Conservation (phyloP, 2,329 filamentous ascomycete species). For the Decorospora gaudefroyi region DNA sequence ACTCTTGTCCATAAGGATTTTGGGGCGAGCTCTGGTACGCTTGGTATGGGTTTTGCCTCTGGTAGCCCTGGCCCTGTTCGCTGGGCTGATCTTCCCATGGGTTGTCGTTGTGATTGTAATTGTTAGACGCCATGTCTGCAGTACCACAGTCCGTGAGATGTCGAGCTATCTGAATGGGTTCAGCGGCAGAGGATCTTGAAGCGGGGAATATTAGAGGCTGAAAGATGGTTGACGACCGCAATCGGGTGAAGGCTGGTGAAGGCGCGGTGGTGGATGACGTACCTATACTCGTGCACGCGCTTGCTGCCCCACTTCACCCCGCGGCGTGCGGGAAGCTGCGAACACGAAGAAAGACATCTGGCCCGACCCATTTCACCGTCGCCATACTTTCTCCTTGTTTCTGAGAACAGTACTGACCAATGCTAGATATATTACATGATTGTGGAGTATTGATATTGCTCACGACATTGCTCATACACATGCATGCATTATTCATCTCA, state of each 20-base stretch:
- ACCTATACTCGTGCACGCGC: conserved; percentile 14
- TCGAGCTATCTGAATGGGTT: not conserved
- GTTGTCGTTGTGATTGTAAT: conserved; percentile 26
- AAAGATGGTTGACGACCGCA: conserved; percentile 13
- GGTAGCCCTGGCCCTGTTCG: conserved; percentile 22
- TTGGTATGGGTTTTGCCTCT: conserved; percentile 30
- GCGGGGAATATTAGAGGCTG: conserved; percentile 21
- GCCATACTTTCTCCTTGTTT: too few species aligned
- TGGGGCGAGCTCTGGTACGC: conserved; percentile 26
- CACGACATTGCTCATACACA: too few species aligned
- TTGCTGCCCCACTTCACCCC: conserved; percentile 17
- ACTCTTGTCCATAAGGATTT: conserved; percentile 21
- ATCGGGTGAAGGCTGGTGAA: conserved; percentile 4
- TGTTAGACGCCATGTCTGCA: conserved; percentile 25
- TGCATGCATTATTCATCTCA: too few species aligned
- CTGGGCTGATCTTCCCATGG: conserved; percentile 32
- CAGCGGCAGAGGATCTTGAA: conserved; percentile 6
- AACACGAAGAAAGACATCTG: too few species aligned
- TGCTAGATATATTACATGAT: too few species aligned
- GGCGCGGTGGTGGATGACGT: conserved; percentile 25
- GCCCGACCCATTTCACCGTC: too few species aligned
- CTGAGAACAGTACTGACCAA: too few species aligned
- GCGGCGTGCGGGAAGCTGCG: not conserved
- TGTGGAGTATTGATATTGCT: too few species aligned
- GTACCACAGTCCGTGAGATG: not conserved